A percentile compares a stretch with the other conserved stretches of the same genome.
These are phyloP conservation scores for Herpetomonas muscarum DNA, from an alignment of 208 protist genomes.

Conservation along the genomic window DNA sequence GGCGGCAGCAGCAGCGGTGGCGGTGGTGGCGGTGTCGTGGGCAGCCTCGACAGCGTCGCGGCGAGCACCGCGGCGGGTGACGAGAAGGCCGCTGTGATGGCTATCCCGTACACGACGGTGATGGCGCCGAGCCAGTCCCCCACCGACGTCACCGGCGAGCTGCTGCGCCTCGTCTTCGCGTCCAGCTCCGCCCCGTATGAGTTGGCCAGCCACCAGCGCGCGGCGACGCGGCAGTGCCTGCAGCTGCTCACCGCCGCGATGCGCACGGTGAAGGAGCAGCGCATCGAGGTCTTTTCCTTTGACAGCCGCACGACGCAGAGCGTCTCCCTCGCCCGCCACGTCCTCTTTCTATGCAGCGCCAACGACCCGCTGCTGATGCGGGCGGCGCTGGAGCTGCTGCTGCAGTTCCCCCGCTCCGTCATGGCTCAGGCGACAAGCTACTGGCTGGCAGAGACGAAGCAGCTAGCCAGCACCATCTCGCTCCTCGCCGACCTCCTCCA, in stretches of 20 bases:
- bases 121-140: conserved; percentile 74
- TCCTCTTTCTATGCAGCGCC: conserved; percentile 36
- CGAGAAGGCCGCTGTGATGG: conserved; percentile 15
- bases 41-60: background rate
- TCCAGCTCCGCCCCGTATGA: conserved; percentile 41
- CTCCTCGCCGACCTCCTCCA: conserved; percentile 31
- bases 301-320: conserved; percentile 64
- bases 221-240: conserved; percentile 72
- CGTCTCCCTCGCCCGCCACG: conserved; percentile 43
- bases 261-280: conserved; percentile 39
- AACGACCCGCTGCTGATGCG: conserved; percentile 32
- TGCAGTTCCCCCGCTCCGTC: conserved; percentile 49
- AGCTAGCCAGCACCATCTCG: conserved; percentile 32
- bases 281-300: conserved; percentile 62
- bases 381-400: conserved; percentile 56
- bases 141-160: conserved; percentile 71
- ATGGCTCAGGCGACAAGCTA: conserved; percentile 43
- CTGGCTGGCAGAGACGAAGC: conserved; percentile 34
- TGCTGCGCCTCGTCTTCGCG: conserved; percentile 41
- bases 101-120: conserved; percentile 55
- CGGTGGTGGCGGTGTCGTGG: background rate
- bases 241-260: conserved; percentile 60
- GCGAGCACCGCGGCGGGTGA: background rate
- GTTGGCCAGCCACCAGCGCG: conserved; percentile 52
- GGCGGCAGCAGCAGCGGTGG: background rate